Evolutionary conservation across 495 filamentous ascomycete genomes (phyloP).

Genomic region (Jackrogersella multiformis): DNA sequence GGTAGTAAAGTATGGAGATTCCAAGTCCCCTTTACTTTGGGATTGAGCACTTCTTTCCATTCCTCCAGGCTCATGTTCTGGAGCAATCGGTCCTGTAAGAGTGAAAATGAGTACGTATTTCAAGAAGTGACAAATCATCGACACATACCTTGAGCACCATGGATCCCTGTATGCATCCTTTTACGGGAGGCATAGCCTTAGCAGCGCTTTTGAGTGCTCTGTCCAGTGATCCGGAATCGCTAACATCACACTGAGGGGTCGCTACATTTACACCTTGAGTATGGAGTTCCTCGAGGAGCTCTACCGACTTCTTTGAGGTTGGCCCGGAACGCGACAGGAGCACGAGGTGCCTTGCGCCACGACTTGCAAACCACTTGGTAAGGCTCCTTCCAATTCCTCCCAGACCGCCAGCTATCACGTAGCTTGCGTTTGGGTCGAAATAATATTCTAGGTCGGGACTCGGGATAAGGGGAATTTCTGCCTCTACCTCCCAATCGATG

Average conservation of each 20-base stretch:
- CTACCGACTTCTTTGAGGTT: neutral
- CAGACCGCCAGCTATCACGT: slow-evolving; percentile 63
- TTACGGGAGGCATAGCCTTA: neutral
- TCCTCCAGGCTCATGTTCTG: neutral
- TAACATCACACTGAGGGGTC: slow-evolving; percentile 1
- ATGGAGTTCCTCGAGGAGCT: slow-evolving; percentile 18
- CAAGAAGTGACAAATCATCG: too few species aligned
- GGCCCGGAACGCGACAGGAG: slow-evolving; percentile 60
- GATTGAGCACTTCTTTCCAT: neutral
- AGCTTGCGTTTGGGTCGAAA: slow-evolving; percentile 50
- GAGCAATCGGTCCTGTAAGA: neutral
- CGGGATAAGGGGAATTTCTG: slow-evolving; percentile 12
- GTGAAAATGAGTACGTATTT: neutral
- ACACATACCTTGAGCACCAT: neutral
- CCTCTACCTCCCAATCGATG: slow-evolving; percentile 15
- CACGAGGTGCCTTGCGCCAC: slow-evolving; percentile 61
- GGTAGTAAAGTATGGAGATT: too few species aligned
- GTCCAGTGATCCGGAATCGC: neutral
- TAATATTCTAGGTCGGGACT: slow-evolving; percentile 1
- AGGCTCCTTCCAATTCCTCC: slow-evolving; percentile 65
- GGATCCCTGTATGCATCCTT: neutral
- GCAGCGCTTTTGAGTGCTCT: neutral
- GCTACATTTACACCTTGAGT: neutral
- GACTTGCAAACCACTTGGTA: slow-evolving; percentile 57
- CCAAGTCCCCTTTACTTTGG: neutral